phyloP scores from a whole-genome alignment of 176 grass and related monocot species.

The Puccinellia tenuiflora region DNA sequence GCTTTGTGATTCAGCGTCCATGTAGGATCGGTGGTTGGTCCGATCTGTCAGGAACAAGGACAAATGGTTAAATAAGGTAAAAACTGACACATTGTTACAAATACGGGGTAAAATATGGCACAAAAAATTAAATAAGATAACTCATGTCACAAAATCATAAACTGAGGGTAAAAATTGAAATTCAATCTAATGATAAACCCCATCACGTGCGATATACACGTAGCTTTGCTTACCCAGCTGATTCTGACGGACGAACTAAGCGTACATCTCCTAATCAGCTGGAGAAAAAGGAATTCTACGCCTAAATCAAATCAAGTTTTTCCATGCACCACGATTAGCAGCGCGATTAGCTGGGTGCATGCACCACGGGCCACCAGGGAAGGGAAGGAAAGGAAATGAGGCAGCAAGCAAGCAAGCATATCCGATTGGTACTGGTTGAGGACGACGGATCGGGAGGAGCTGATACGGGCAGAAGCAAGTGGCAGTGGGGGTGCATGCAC shows the following conservation, averaged over 20 bases:
- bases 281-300: not conserved
- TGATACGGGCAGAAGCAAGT: not conserved
- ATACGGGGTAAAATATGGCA: too few relatives aligned
- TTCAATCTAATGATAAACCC: not conserved
- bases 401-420: not conserved
- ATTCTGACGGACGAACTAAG: not conserved
- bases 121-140: too few relatives aligned
- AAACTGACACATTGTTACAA: too few relatives aligned
- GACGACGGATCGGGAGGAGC: not conserved
- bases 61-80: too few relatives aligned
- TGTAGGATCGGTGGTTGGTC: too few relatives aligned
- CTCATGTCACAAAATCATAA: too few relatives aligned
- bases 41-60: too few relatives aligned
- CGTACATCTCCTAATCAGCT: not conserved
- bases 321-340: too few relatives aligned
- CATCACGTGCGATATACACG: too few relatives aligned
- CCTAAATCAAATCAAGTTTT: too few relatives aligned
- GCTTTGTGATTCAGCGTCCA: too few relatives aligned
- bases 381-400: not conserved
- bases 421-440: not conserved
- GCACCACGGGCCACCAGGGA: not conserved
- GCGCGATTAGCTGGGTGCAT: not conserved
- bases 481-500: not conserved
- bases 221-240: not conserved
- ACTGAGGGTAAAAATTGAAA: too few relatives aligned